Evolutionary conservation across 2,329 filamentous ascomycete genomes (phyloP), one percentile per base, ranked within the genome.

Genomic region (Bertia moriformis): DNA sequence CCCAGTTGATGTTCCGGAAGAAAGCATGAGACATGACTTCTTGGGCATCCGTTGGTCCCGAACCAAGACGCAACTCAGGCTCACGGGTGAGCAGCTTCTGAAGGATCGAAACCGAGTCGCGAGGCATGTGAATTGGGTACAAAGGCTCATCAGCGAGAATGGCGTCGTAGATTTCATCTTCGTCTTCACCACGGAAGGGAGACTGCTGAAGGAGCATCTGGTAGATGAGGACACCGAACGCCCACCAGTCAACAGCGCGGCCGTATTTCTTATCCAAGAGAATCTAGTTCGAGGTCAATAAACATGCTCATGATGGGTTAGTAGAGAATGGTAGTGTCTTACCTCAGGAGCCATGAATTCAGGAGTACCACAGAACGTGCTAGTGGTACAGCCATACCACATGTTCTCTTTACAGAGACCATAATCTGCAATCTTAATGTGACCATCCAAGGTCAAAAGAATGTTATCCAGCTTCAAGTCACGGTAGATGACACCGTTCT

Each of bases 261-360:
- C 88, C 89, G 52, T 98, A 98, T 56, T 95, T 96, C 69, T 98
- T 98, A 58, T 98, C 91, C 41, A 96, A 69, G 24, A 98, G 66
- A 61, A 98, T 98, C 82, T 93, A 45, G 14, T 17, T 35, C 3
- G 4, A 20, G 14, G 44, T 64, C 48, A 53, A 39, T 67, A 60
- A 27, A 41, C 27, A 20, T 20, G 13, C 17, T n/a, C 22, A 7
- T 27, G 7, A n/a, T 27, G 7, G 7, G 7, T 7, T 27, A 7
- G 7, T 35, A 7, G 32, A 35, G 15, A 17, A 10, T 7, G 12
- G 32, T 7, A 7, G 10, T 14, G 10, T 12, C 66, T 52, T 69
- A 93, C 86, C 69, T 98, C 91, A 5, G 91, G 91, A 5, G 91
- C 91, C 91, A 98, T 98, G 49, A 98, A 98, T 56, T 98, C 91